Conservation (phyloP, 169 alveolate species). For the Toxoplasma gondii region DNA sequence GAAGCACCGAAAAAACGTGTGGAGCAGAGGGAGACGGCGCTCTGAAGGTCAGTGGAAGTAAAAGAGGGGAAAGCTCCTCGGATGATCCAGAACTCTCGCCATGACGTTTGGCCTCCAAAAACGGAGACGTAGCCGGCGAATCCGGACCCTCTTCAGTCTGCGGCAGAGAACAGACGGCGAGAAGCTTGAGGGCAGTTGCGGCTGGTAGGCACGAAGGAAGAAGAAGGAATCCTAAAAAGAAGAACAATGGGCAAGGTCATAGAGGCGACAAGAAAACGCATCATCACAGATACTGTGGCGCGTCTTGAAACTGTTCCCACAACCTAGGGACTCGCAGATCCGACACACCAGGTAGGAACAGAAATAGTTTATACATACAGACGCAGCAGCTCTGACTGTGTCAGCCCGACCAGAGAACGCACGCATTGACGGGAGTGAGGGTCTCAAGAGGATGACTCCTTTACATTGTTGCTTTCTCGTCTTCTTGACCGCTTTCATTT, state of each 20-base stretch:
- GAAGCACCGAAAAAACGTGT: not conserved
- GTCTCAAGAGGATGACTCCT: no score
- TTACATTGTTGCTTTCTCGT: no score
- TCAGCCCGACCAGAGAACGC: no score
- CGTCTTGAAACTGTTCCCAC: not conserved
- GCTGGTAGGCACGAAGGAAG: not conserved
- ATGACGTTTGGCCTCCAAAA: not conserved
- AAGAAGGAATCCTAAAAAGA: not conserved
- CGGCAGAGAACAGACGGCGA: not conserved
- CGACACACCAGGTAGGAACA: not conserved
- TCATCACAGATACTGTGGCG: not conserved
- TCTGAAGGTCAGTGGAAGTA: not conserved
- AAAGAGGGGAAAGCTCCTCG: not conserved
- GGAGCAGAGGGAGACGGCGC: slow-evolving; percentile 4
- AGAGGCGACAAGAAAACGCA: not conserved
- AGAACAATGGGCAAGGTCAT: not conserved
- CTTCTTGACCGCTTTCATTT: no score
- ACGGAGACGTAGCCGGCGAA: not conserved
- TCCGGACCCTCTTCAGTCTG: not conserved
- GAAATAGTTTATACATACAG: no score
- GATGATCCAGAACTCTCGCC: not conserved
- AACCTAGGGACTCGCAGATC: not conserved
- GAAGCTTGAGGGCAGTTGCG: not conserved
- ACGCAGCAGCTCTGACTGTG: no score
- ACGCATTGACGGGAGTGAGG: no score